Percentiles rank a stretch among this genome's conserved stretches.
Conservation (phyloP, 2,329 filamentous ascomycete species). For the Colletotrichum sp. region DNA sequence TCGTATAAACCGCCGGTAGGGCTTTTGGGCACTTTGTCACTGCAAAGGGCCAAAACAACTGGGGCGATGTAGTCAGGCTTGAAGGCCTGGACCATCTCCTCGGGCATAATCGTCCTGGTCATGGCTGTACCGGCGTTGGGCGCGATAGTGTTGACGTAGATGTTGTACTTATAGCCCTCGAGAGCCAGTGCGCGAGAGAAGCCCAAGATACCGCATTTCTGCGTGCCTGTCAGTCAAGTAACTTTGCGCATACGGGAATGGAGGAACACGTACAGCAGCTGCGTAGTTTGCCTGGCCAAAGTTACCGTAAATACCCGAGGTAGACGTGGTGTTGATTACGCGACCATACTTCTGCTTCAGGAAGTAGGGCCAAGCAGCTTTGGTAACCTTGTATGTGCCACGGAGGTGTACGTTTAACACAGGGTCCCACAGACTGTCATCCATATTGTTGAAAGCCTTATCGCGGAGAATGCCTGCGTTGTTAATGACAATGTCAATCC, state of each 20-base stretch:
- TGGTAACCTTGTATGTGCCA: slow-evolving; percentile 95
- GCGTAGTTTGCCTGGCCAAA: slow-evolving; percentile 99
- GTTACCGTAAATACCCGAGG: slow-evolving; percentile 97
- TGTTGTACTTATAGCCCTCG: slow-evolving; percentile 97
- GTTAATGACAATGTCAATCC: slow-evolving; percentile 95
- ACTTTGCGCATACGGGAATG: not conserved
- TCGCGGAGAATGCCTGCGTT: slow-evolving; percentile 97
- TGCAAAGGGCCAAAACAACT: slow-evolving; percentile 82
- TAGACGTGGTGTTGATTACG: slow-evolving; percentile 95
- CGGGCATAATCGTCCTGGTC: slow-evolving; percentile 92
- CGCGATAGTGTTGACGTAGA: slow-evolving; percentile 96
- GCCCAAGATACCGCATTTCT: slow-evolving; percentile 92
- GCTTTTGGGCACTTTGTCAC: slow-evolving; percentile 84
- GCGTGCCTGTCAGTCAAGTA: slow-evolving; percentile 23
- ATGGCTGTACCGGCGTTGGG: slow-evolving; percentile 96
- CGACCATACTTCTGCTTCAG: slow-evolving; percentile 99
- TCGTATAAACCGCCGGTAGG: slow-evolving; percentile 91
- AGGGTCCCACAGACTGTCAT: slow-evolving; percentile 89
- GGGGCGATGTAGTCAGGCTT: slow-evolving; percentile 99
- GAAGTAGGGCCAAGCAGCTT: slow-evolving; percentile 97
- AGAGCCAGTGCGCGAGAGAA: slow-evolving; percentile 92
- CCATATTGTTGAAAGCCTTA: slow-evolving; percentile 98
- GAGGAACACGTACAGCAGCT: slow-evolving; percentile 69
- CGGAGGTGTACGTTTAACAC: slow-evolving; percentile 92
- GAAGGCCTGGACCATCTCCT: slow-evolving; percentile 98